Evolutionary conservation across 331 rosid species (phyloP).

Genomic region (Quercus tomentella): DNA sequence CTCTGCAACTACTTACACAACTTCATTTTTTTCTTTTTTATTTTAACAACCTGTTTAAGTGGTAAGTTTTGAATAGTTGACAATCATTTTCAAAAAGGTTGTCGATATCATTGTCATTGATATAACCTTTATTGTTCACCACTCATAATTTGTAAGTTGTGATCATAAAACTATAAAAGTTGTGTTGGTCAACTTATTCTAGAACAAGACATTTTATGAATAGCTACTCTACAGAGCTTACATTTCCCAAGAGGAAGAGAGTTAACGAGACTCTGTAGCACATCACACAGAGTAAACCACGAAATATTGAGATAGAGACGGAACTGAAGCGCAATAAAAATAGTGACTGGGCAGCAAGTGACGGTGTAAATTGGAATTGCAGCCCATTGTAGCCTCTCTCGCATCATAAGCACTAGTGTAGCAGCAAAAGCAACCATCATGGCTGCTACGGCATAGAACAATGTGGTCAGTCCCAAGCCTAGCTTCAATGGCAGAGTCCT

Average conservation of each 20-base stretch:
- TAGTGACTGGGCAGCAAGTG: conserved; percentile 1
- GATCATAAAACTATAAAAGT: too few relatives aligned
- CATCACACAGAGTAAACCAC: conserved; percentile 3
- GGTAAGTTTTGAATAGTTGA: too few relatives aligned
- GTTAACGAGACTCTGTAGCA: neutral
- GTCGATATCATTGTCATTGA: too few relatives aligned
- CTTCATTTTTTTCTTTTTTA: too few relatives aligned
- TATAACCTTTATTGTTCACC: too few relatives aligned
- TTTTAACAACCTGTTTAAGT: too few relatives aligned
- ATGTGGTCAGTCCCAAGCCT: conserved; percentile 7
- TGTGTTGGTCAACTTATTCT: too few relatives aligned
- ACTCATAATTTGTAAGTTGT: too few relatives aligned
- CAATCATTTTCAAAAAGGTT: too few relatives aligned
- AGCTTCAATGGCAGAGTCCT: conserved; percentile 19
- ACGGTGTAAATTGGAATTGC: conserved; percentile 1
- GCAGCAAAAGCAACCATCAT: conserved; percentile 21
- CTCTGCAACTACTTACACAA: too few relatives aligned
- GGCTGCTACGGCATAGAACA: conserved; percentile 15
- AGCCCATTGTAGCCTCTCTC: conserved; percentile 11
- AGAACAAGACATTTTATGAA: too few relatives aligned
- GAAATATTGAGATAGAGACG: conserved; percentile 4
- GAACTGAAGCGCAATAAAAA: conserved; percentile 7
- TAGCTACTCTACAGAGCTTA: neutral
- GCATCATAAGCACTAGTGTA: neutral
- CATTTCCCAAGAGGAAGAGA: neutral